Evolutionary conservation across 495 filamentous ascomycete species (phyloP), one percentile per base, ranked within the genome.

Genomic region (Pseudotulostoma volvatum): DNA sequence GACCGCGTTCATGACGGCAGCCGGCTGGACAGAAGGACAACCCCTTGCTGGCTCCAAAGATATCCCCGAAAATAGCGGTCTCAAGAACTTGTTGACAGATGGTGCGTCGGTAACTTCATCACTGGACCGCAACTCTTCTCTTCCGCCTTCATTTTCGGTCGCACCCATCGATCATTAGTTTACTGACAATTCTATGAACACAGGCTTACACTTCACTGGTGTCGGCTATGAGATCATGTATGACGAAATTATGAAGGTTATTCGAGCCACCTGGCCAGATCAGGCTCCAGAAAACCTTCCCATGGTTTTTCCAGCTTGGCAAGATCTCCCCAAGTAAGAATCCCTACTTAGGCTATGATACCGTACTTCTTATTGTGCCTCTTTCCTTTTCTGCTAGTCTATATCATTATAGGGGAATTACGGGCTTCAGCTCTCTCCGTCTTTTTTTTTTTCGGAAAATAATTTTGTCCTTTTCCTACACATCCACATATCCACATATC

Each of bases 201-300:
- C 34, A 80, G 76, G 76, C 7, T 55, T 83, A 36, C 78, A 83
- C 57, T 70, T 82, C 40, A 67, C 62, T n/a, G 63, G 72, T 1
- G 51, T 56, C 35, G 78, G 68, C 21, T 81, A 81, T 44, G 54
- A 61, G 31, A 50, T 81, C 34, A 55, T 80, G 17, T 79, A 61
- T 44, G 57, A 70, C 5, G 61, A 70, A 43, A 38, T 78, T 13
- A 66, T 71, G 55, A 56, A 68, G 40, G 44, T 59, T 2, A 73
- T 83, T 40, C 43, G 50, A 36, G 44, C 51, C 39, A 61, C 63
- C 33, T 79, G 67, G 63, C 76, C 77, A 7, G 71, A 79, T 39
- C 59, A 77, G 41, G 47, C 55, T n/a, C 71, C 77, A 1, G 63
- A 64, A 4, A 49, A 50, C 3, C 52, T 78, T 32, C 60, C 59